Base-by-base conservation (phyloP, 75 land plant genomes). In the Picea sitchensis region DNA sequence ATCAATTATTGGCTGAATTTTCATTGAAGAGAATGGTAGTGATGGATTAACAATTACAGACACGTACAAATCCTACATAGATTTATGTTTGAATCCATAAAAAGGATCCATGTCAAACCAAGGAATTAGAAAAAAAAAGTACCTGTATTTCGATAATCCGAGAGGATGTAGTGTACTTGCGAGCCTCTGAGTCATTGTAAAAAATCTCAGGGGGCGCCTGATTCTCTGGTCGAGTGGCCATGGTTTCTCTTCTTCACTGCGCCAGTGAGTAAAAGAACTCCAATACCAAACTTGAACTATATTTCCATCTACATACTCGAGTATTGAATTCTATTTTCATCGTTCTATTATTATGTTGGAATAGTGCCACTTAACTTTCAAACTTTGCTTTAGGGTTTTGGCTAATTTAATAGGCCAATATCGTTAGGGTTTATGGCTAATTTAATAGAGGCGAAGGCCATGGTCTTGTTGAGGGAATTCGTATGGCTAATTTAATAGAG, bases 161-260 rank as follows among this genome's bases (percentile, higher is more conserved):
- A 58, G 99, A 97, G 20, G 99, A 97, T 3, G 95, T 91, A 0
- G 99, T 97, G 80, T 97, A 97, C 81, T 97, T 97, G 0, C 99
- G 91, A 61, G 99, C 95, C 77, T 97, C 99, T 1, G 80, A 20
- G 5, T 92, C 95, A 65, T 95, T 91, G 84, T 97, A 97, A 86
- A 92, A 97, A 56, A 97, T 84, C 90, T 97, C 99, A 0, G 99
- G 99, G 1, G 99, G 99, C 20, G 93, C 92, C 73, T 87, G 92
- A 20, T 87, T 65, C 83, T 97, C 99, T 30, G 99, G 99, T 59
- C 99, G 79, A 31, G 92, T n/a, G 44, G 88, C 77, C 88, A 87
- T 87, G 44, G 4, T 3, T 41, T 41, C 44, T 41, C 44, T 41
- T 4, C 44, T 41, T 41, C 44, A 41, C 44, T 41, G 44, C 44